phyloP scores from a whole-genome alignment of 2,329 filamentous ascomycete species.

The Fusarium nygamai region DNA sequence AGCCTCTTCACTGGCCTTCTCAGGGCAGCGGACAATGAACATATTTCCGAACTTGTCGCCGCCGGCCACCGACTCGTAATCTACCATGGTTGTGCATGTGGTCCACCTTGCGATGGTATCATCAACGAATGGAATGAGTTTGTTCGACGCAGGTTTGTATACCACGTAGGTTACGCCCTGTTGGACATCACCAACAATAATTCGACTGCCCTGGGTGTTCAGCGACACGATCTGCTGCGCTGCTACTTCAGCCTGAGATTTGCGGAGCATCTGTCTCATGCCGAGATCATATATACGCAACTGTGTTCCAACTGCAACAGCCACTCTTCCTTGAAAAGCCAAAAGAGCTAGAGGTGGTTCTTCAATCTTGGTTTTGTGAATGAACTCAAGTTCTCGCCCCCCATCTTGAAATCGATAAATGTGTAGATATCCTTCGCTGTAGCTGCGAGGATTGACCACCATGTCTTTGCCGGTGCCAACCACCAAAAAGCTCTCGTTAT shows the following conservation, averaged over 20 bases:
- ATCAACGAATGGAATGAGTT: constrained; percentile 91
- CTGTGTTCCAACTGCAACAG: constrained; percentile 85
- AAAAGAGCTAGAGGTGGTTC: constrained; percentile 89
- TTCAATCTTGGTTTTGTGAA: constrained; percentile 94
- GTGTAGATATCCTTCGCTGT: constrained; percentile 84
- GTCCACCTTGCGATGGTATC: constrained; percentile 92
- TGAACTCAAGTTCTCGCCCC: constrained; percentile 89
- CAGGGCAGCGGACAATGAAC: constrained; percentile 88
- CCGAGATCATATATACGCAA: constrained; percentile 93
- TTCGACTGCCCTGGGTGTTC: constrained; percentile 89
- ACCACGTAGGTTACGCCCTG: constrained; percentile 93
- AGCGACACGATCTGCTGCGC: constrained; percentile 88
- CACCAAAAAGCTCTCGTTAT: constrained; percentile 89
- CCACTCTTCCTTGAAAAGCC: constrained; percentile 89
- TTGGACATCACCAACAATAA: constrained; percentile 91
- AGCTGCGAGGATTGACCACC: constrained; percentile 78
- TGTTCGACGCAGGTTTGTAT: constrained; percentile 92
- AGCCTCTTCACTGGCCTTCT: constrained; percentile 86
- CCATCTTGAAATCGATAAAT: constrained; percentile 90
- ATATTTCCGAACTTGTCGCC: constrained; percentile 98
- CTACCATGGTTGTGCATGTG: constrained; percentile 90
- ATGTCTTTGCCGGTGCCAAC: constrained; percentile 96
- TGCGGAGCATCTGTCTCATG: constrained; percentile 90
- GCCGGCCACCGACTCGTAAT: constrained; percentile 95
- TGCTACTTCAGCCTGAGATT: constrained; percentile 83